Base-by-base conservation (phyloP, 2,329 filamentous ascomycete genomes). In the Gremmenia infestans region DNA sequence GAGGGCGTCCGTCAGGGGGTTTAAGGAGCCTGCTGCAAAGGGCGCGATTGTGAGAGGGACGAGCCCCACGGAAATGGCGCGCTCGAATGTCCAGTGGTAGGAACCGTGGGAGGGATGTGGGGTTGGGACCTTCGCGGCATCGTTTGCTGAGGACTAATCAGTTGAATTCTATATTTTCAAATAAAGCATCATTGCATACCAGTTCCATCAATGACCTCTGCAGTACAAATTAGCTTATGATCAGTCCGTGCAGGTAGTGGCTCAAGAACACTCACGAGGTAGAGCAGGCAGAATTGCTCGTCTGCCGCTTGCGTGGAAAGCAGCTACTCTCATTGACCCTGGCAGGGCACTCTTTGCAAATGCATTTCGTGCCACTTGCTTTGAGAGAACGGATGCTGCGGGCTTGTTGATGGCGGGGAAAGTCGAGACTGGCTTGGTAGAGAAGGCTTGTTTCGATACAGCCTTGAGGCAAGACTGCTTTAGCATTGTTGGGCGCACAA, bases 81-180 rank as follows among this genome's bases (percentile, higher is more conserved):
- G 91, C 81, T 99, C 94, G 70, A 96, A 96, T 58, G 88, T 89
- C 94, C 94, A 99, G 82, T 99, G 94, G 80, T 97, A 99, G 74
- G 89, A 95, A 67, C 94, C 94, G 77, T 99, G 90, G 54, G 85
- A 78, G 43, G 93, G 85, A 65, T 81, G 83, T 52, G 89, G 76
- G 22, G 82, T 71, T 47, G 91, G 92, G 23, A 96, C 74, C 40
- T 83, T 83, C 35, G 83, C 88, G 54, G 94, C 83, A 70, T 97
- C 92, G 76, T 99, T 99, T 71, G 92, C 91, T 88, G 59, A 14
- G 60, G 14, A 42, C 17, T 19, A 35, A 52, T 66, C 63, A 69
- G 67, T 59, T 54, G 32, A 52, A 51, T 59, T 61, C 39, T 50
- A 15, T 17, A 25, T 45, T 32, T 8, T 49, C 43, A 56, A 56